These are phyloP conservation scores for Mycoemilia scoparia DNA, from an alignment of 192 early-diverging fungal genomes.

Conservation along the genomic window DNA sequence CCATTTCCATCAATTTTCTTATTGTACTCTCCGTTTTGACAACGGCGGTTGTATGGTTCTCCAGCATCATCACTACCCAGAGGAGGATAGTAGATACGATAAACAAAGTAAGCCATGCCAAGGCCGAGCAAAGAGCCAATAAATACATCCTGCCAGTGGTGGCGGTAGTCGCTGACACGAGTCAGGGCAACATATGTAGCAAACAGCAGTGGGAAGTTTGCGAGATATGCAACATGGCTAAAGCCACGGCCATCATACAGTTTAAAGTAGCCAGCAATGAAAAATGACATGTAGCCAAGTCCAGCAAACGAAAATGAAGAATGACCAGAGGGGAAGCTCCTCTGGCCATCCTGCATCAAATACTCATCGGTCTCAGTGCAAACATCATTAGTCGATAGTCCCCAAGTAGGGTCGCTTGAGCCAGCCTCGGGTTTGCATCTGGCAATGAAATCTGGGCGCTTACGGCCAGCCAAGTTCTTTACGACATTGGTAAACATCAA, in stretches of 20 bases:
- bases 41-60: too few relatives aligned
- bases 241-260: slow-evolving; percentile 36
- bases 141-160: slow-evolving; percentile 45
- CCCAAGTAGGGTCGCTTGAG: slow-evolving; percentile 28
- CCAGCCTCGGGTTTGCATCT: slow-evolving; percentile 14
- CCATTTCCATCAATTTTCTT: too few relatives aligned
- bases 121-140: slow-evolving; percentile 29
- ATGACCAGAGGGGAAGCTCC: slow-evolving; percentile 79
- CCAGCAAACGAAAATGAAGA: slow-evolving; percentile 60
- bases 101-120: slow-evolving; percentile 19
- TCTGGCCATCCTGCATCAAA: slow-evolving; percentile 54
- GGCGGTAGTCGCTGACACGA: slow-evolving; percentile 42
- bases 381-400: slow-evolving; percentile 38
- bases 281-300: slow-evolving; percentile 41
- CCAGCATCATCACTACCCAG: too few relatives aligned
- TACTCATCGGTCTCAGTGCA: slow-evolving; percentile 34
- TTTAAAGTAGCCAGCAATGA: slow-evolving; percentile 54
- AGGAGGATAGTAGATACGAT: slow-evolving; percentile 22
- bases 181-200: slow-evolving; percentile 38
- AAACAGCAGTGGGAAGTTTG: slow-evolving; percentile 12
- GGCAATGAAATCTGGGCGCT: slow-evolving; percentile 46
- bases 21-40: too few relatives aligned
- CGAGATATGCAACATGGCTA: too few relatives aligned
- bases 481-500: slow-evolving; percentile 29
- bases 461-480: slow-evolving; percentile 37